A percentile compares a stretch with the other conserved stretches of the same genome.
Evolutionary conservation across 2,329 filamentous ascomycete species (phyloP).

Genomic region (Aspergillus sp.): DNA sequence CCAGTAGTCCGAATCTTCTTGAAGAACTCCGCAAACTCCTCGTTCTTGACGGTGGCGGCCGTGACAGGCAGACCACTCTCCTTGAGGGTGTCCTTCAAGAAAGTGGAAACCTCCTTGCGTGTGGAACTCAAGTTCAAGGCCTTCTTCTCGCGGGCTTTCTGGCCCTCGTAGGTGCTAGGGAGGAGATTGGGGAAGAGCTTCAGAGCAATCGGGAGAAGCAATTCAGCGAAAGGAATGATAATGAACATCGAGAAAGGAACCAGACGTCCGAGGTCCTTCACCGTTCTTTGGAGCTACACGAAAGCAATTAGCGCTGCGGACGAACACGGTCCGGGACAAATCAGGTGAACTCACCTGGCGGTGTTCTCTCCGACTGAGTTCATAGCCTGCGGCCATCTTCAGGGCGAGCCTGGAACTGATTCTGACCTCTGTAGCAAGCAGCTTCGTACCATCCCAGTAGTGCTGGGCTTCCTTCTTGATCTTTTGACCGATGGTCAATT

Average conservation of each 20-base stretch:
- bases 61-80: conserved; percentile 93
- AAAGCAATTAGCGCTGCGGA: conserved; percentile 10
- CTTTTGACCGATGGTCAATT: conserved; percentile 84
- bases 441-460: conserved; percentile 98
- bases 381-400: conserved; percentile 98
- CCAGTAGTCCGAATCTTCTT: conserved; percentile 90
- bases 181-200: conserved; percentile 97
- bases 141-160: conserved; percentile 87
- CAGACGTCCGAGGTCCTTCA: conserved; percentile 86
- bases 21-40: conserved; percentile 97
- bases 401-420: conserved; percentile 89
- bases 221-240: conserved; percentile 92
- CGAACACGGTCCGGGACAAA: background rate
- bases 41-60: conserved; percentile 77
- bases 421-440: conserved; percentile 85
- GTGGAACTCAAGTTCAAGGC: conserved; percentile 77
- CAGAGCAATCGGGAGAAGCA: conserved; percentile 85
- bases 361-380: conserved; percentile 89
- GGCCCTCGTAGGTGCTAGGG: conserved; percentile 93
- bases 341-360: conserved; percentile 60
- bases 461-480: conserved; percentile 91
- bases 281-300: conserved; percentile 73
- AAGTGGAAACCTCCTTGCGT: conserved; percentile 88
- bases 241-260: conserved; percentile 97
- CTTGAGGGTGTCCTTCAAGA: conserved; percentile 81